phyloP scores from a whole-genome alignment of 768 basidiomycete species.

The Amyloporia xantha region DNA sequence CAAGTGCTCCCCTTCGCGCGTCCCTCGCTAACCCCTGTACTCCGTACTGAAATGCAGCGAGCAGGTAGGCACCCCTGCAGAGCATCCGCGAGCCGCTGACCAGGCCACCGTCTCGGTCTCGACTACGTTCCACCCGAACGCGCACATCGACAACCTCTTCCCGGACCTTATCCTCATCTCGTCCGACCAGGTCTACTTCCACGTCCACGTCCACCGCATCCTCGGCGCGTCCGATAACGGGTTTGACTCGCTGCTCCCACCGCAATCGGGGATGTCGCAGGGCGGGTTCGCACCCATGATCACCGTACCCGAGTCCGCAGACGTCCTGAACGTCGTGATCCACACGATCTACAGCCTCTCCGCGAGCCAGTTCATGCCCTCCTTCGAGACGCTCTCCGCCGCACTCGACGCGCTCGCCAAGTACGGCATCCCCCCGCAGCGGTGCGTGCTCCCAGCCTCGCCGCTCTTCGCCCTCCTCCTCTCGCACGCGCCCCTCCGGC shows the following conservation, averaged over 20 bases:
- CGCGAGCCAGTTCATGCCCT: slow-evolving; percentile 21
- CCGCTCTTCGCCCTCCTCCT: slow-evolving; percentile 30
- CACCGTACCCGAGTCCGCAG: slow-evolving; percentile 22
- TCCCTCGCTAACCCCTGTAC: background rate
- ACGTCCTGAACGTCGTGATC: slow-evolving; percentile 28
- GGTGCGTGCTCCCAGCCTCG: slow-evolving; percentile 21
- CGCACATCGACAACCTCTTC: slow-evolving; percentile 8
- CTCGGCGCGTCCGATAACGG: slow-evolving; percentile 20
- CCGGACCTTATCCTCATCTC: slow-evolving; percentile 24
- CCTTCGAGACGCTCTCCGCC: slow-evolving; percentile 20
- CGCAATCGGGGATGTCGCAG: background rate
- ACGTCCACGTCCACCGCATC: slow-evolving; percentile 22
- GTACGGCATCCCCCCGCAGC: slow-evolving; percentile 22
- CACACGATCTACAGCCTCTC: slow-evolving; percentile 28
- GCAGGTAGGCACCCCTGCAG: slow-evolving; percentile 8
- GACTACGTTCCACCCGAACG: slow-evolving; percentile 15
- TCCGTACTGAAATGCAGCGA: background rate
- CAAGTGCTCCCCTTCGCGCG: background rate
- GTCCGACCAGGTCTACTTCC: slow-evolving; percentile 27
- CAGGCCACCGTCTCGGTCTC: slow-evolving; percentile 15
- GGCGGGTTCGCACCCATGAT: slow-evolving; percentile 14
- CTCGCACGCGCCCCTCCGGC: slow-evolving; percentile 27
- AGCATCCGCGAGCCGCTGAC: background rate
- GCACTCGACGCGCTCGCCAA: slow-evolving; percentile 21
- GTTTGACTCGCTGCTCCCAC: slow-evolving; percentile 18